phyloP scores from a whole-genome alignment of 1,284 basidiomycete genomes.

The Cutaneotrichosporon sp. region DNA sequence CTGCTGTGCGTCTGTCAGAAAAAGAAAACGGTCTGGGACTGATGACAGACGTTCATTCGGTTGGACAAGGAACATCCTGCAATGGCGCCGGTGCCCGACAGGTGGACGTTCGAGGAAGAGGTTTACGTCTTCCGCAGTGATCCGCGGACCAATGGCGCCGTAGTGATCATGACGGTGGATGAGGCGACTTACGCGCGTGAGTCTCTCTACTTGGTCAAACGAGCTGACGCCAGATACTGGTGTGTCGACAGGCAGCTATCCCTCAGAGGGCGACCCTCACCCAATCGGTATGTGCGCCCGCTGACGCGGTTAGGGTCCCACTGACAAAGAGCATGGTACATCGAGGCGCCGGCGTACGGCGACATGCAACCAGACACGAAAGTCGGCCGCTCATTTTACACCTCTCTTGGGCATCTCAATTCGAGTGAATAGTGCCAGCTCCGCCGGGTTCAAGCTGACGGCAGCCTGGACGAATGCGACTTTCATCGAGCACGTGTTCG shows the following conservation, averaged over 20 bases:
- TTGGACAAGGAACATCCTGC: conserved; percentile 62
- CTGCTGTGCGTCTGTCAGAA: conserved; percentile 31
- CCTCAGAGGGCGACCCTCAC: conserved; percentile 37
- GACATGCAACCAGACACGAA: conserved; percentile 38
- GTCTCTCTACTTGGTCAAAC: background rate
- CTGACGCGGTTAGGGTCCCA: background rate
- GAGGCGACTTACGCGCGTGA: conserved; percentile 57
- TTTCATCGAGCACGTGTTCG: conserved; percentile 65
- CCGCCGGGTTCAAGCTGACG: background rate
- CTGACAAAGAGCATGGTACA: conserved; percentile 58
- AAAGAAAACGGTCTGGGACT: too few species aligned
- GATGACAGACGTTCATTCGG: conserved; percentile 55
- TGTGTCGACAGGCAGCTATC: background rate
- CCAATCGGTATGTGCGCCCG: conserved; percentile 29
- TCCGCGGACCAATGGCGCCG: conserved; percentile 61
- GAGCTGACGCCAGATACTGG: background rate
- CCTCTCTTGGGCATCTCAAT: conserved; percentile 67
- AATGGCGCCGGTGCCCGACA: conserved; percentile 58
- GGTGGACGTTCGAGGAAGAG: conserved; percentile 57
- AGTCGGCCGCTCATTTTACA: conserved; percentile 72
- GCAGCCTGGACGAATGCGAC: conserved; percentile 54
- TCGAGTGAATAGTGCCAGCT: conserved; percentile 48
- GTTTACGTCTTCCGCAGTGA: conserved; percentile 72
- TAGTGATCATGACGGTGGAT: conserved; percentile 63
- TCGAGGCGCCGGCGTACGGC: conserved; percentile 61